These are phyloP conservation scores for Penicillium diatomitis DNA, from an alignment of 495 filamentous ascomycete species.

Conservation along the genomic window DNA sequence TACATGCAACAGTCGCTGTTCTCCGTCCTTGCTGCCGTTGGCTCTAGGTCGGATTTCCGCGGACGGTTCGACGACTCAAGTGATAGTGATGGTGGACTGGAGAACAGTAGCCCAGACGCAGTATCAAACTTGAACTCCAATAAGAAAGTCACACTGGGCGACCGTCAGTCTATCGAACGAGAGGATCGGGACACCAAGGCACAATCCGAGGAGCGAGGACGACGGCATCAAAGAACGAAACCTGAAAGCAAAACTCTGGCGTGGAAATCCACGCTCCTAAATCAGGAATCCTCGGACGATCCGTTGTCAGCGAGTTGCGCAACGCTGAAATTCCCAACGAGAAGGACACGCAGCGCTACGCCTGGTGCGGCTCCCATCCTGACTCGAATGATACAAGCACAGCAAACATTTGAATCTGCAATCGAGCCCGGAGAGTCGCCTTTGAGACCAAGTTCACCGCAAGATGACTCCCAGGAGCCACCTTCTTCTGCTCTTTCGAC, in stretches of 20 bases:
- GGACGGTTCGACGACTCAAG: conserved; percentile 74
- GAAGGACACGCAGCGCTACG: conserved; percentile 30
- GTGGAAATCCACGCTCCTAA: conserved; percentile 47
- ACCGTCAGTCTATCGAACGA: not conserved
- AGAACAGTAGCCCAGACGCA: conserved; percentile 9
- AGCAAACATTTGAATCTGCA: conserved; percentile 48
- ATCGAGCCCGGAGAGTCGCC: conserved; percentile 14
- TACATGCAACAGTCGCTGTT: conserved; percentile 95
- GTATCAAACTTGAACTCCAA: conserved; percentile 7
- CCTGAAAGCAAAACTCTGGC: conserved; percentile 54
- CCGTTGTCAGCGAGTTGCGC: conserved; percentile 11
- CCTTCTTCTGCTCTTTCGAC: conserved; percentile 46
- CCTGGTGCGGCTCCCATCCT: conserved; percentile 60
- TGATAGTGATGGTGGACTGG: conserved; percentile 62
- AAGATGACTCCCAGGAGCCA: conserved; percentile 15
- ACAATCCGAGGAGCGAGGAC: conserved; percentile 21
- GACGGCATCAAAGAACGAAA: conserved; percentile 45
- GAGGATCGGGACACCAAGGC: not conserved
- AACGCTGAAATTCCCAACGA: conserved; percentile 11
- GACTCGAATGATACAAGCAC: conserved; percentile 77
- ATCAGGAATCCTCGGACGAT: conserved; percentile 21
- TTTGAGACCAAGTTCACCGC: conserved; percentile 9
- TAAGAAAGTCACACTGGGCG: conserved; percentile 2
- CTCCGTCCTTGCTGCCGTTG: conserved; percentile 86
- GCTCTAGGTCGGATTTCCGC: conserved; percentile 69